Conservation (phyloP, 345 rosid species). For the Populus simonii region DNA sequence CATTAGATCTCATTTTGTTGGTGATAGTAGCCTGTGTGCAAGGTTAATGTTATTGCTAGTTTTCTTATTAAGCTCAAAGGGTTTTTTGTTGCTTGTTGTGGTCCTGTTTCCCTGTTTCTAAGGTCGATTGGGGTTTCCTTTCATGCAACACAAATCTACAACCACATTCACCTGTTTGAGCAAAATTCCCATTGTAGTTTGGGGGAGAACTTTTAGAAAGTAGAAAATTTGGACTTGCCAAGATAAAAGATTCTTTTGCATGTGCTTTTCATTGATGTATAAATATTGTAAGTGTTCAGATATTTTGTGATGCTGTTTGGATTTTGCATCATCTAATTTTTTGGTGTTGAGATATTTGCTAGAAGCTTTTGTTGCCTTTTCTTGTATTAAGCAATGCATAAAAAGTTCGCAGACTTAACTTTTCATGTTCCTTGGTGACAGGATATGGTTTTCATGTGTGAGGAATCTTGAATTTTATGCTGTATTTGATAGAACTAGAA, state of each 20-base stretch:
- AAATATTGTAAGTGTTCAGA: neutral
- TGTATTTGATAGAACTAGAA: conserved; percentile 2
- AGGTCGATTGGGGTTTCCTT: neutral
- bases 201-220: too few species aligned
- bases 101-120: neutral
- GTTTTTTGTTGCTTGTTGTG: neutral
- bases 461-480: neutral
- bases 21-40: neutral
- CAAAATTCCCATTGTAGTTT: too few species aligned
- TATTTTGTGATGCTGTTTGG: neutral
- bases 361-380: neutral
- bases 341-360: neutral
- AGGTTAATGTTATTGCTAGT: neutral
- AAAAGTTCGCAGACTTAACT: neutral
- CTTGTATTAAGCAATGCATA: neutral
- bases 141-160: neutral
- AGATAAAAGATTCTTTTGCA: too few species aligned
- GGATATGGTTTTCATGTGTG: conserved; percentile 16
- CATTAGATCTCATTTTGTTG: neutral
- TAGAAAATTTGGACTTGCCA: neutral
- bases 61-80: neutral
- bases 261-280: neutral
- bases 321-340: neutral
- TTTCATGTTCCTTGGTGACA: conserved; percentile 19
- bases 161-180: neutral